phyloP scores from a whole-genome alignment of 306 rosid species.

The Ochetophila trinervis region DNA sequence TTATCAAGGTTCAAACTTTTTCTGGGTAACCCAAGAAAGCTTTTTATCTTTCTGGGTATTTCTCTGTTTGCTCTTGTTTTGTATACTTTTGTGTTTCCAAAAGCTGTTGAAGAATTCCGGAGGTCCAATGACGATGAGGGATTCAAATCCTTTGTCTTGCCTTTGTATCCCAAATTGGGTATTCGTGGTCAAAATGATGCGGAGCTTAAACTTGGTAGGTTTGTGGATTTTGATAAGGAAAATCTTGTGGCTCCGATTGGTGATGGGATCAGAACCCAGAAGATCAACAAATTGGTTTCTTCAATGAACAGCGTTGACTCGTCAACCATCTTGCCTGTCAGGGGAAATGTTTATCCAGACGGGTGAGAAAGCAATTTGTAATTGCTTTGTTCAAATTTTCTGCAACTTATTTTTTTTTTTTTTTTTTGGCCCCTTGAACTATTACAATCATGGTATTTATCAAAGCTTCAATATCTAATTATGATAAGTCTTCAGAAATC shows the following conservation, averaged over 20 bases:
- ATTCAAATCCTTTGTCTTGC: conserved; percentile 43
- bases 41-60: conserved; percentile 43
- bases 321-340: conserved; percentile 59
- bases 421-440: too few species aligned
- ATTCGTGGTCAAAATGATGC: conserved; percentile 35
- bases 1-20: conserved; percentile 27
- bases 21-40: conserved; percentile 29
- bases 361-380: conserved; percentile 44
- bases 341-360: conserved; percentile 72
- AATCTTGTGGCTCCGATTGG: conserved; percentile 21
- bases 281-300: conserved; percentile 29
- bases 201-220: conserved; percentile 50
- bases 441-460: too few species aligned
- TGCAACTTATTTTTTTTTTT: background rate
- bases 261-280: conserved; percentile 9
- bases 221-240: conserved; percentile 33
- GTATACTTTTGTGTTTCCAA: conserved; percentile 41
- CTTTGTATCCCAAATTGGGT: conserved; percentile 47
- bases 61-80: conserved; percentile 51
- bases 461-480: too few species aligned
- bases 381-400: conserved; percentile 8
- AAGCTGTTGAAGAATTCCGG: conserved; percentile 34
- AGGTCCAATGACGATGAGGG: conserved; percentile 34
- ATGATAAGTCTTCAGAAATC: too few species aligned
- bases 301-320: conserved; percentile 34